Evolutionary conservation across 805 yeast species (phyloP), one percentile per base, ranked within the genome.

Genomic region (Saccharomycopsis selenospora): DNA sequence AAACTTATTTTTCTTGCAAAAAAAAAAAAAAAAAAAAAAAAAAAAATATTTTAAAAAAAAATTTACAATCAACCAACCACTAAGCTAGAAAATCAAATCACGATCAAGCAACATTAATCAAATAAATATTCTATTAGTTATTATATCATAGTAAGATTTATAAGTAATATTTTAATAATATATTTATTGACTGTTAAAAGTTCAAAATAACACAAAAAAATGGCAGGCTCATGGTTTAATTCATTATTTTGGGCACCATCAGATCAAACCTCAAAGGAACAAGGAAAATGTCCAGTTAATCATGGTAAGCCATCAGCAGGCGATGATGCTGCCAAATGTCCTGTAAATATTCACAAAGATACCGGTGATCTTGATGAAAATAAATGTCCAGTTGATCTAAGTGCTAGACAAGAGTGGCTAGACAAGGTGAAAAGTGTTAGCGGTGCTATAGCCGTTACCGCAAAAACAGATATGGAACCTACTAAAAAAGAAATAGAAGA

Each of bases 321-420:
- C 36, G 22, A 36, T 14, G 20, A 42, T 10, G 17, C 28, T 1
- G 52, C 56, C 14, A 58, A 57, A 25, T 55, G 53, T 50, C 58
- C 62, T 5, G 49, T 55, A 17, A 49, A 57, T 24, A 14, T 46
- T 43, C 41, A 20, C 45, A 44, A 33, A 52, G 27, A 47, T 28
- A 36, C 30, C 10, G 26, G 57, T 18, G 42, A 40, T 18, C 50
- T 54, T 3, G 59, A 56, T 17, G 72, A 64, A 7, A 70, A 67
- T 51, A 18, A n/a, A n/a, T 85, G 91, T 58, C 91, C 91, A 1
- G 90, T 85, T 18, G 85, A 80, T 55, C 84, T 75, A 52, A 61
- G 61, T n/a, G 71, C 85, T 3, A 65, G 85, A 50, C 72, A 73
- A 36, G 70, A 69, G 30, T 83, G 89, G 89, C 58, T 78, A 22